phyloP scores from a whole-genome alignment of 2,329 filamentous ascomycete species.

The Alternaria burnsii region DNA sequence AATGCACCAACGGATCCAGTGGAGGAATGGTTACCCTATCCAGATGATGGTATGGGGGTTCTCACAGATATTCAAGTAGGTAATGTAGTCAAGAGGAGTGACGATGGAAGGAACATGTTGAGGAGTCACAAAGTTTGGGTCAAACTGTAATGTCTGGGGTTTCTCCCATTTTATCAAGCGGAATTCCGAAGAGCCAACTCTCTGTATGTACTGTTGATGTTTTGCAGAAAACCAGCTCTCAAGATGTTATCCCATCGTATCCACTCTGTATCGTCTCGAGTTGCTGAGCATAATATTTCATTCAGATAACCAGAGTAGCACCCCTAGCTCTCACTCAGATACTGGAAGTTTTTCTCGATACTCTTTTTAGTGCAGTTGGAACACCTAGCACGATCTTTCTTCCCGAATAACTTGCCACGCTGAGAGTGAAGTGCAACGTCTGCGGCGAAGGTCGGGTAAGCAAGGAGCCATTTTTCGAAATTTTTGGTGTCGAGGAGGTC shows the following conservation, averaged over 20 bases:
- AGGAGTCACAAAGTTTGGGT: slow-evolving; percentile 12
- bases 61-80: neutral
- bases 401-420: neutral
- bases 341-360: no score
- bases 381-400: no score
- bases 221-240: accelerated
- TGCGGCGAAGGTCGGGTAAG: neutral
- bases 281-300: no score
- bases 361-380: no score
- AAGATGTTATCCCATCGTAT: no score
- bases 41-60: neutral
- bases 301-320: no score
- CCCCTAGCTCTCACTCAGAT: no score
- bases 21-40: no score
- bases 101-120: slow-evolving; percentile 10
- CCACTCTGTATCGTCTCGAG: no score
- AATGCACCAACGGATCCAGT: neutral
- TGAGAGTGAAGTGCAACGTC: neutral
- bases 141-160: neutral
- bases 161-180: neutral
- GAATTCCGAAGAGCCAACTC: neutral
- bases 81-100: neutral
- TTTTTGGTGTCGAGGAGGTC: neutral
- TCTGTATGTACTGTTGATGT: no score
- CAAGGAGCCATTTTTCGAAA: neutral